Evolutionary conservation across 768 basidiomycete species (phyloP).

Genomic region (Austroboletus festivus): DNA sequence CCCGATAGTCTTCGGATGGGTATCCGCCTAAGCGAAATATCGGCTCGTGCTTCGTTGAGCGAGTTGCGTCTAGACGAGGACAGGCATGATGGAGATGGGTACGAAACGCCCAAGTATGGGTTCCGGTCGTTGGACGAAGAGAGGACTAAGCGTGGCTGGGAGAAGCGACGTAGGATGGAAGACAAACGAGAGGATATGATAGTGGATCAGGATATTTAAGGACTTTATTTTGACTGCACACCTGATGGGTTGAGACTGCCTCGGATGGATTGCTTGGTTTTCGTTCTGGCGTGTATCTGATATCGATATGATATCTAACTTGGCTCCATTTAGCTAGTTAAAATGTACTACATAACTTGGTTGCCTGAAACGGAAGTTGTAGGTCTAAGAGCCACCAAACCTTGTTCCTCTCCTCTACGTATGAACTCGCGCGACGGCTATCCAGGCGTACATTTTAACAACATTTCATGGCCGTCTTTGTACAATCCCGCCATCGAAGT

Average conservation of each 20-base stretch:
- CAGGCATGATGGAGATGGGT: constrained; percentile 4
- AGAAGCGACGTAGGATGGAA: constrained; percentile 1
- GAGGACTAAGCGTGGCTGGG: constrained; percentile 1
- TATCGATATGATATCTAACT: no score
- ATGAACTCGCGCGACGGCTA: constrained; percentile 5
- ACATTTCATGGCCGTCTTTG: constrained; percentile 36
- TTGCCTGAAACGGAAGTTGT: constrained; percentile 2
- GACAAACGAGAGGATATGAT: constrained; percentile 15
- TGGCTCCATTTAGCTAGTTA: background rate
- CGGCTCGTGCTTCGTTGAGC: constrained; percentile 30
- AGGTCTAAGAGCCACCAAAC: no score
- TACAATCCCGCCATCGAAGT: constrained; percentile 38
- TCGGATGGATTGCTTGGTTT: no score
- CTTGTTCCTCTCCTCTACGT: background rate
- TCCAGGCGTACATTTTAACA: constrained; percentile 9
- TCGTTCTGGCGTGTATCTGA: no score
- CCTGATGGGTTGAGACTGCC: no score
- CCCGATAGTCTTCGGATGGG: constrained; percentile 26
- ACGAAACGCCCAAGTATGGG: constrained; percentile 23
- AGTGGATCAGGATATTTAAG: constrained; percentile 1
- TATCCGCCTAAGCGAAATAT: constrained; percentile 25
- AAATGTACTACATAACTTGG: background rate
- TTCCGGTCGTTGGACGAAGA: constrained; percentile 7
- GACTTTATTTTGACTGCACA: no score
- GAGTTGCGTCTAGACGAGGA: constrained; percentile 28